These are phyloP conservation scores for Phytophthora melonis DNA, from an alignment of 352 stramenopile genomes.

Conservation along the genomic window DNA sequence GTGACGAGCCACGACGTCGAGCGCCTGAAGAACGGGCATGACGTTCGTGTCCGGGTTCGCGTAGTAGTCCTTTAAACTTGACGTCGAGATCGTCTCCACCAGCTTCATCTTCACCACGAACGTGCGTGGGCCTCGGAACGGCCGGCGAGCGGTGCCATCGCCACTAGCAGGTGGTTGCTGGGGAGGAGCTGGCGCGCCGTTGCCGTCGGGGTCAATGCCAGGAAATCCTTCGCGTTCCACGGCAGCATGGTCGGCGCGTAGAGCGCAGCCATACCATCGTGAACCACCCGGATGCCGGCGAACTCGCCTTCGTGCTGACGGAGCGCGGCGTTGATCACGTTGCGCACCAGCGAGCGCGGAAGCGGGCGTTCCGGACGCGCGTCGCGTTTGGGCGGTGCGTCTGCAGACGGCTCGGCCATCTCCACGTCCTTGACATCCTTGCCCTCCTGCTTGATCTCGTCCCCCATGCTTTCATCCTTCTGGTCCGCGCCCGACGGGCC, in stretches of 20 bases:
- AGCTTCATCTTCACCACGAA: slow-evolving; percentile 75
- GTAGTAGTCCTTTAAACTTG: slow-evolving; percentile 52
- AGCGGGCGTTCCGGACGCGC: slow-evolving; percentile 37
- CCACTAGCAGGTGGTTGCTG: slow-evolving; percentile 12
- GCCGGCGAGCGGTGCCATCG: slow-evolving; percentile 31
- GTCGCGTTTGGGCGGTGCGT: slow-evolving; percentile 21
- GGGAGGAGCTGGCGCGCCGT: slow-evolving; percentile 2
- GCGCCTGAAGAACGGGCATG: slow-evolving; percentile 64
- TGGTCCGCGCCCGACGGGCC: slow-evolving; percentile 39
- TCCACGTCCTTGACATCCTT: slow-evolving; percentile 47
- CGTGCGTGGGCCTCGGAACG: slow-evolving; percentile 43
- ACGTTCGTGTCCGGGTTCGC: slow-evolving; percentile 58
- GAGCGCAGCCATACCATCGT: slow-evolving; percentile 62
- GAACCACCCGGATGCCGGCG: slow-evolving; percentile 52
- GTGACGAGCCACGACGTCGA: slow-evolving; percentile 72
- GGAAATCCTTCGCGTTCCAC: slow-evolving; percentile 59
- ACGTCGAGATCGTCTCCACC: slow-evolving; percentile 63
- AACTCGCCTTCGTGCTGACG: slow-evolving; percentile 54
- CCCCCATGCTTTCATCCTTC: slow-evolving; percentile 52
- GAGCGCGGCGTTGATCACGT: slow-evolving; percentile 64
- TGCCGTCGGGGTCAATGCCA: slow-evolving; percentile 52
- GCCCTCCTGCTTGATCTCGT: slow-evolving; percentile 33
- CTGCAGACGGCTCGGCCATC: slow-evolving; percentile 37
- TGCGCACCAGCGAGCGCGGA: slow-evolving; percentile 51
- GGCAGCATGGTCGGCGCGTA: slow-evolving; percentile 52